Evolutionary conservation across 2,329 filamentous ascomycete genomes (phyloP).

Genomic region (Rosellinia necatrix): DNA sequence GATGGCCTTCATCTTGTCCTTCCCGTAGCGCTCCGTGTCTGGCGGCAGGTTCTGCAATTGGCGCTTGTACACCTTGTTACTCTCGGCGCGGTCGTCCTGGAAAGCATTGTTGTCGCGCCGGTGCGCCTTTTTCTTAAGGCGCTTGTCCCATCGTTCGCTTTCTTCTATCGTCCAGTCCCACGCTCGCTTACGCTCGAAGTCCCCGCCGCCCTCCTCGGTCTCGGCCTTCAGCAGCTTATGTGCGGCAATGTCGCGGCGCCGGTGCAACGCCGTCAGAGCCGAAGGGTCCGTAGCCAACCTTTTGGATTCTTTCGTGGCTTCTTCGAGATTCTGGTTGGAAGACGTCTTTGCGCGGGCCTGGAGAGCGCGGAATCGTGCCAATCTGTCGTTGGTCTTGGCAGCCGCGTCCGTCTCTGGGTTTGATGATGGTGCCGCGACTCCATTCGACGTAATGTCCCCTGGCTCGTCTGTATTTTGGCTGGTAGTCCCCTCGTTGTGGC

Average conservation of each 20-base stretch:
- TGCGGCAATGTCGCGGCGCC: slow-evolving; percentile 83
- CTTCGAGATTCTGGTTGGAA: slow-evolving; percentile 76
- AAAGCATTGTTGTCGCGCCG: slow-evolving; percentile 87
- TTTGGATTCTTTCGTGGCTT: slow-evolving; percentile 81
- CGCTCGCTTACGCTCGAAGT: slow-evolving; percentile 96
- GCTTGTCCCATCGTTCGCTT: slow-evolving; percentile 90
- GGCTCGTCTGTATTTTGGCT: slow-evolving; percentile 8
- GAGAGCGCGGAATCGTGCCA: slow-evolving; percentile 84
- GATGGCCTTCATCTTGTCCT: slow-evolving; percentile 82
- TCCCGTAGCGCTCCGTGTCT: slow-evolving; percentile 83
- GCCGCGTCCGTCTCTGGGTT: slow-evolving; percentile 26
- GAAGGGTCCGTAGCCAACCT: slow-evolving; percentile 77
- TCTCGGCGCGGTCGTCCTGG: slow-evolving; percentile 84
- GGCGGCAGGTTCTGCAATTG: slow-evolving; percentile 79
- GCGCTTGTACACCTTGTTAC: slow-evolving; percentile 90
- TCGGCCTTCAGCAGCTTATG: slow-evolving; percentile 95
- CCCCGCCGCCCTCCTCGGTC: slow-evolving; percentile 79
- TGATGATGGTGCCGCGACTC: slow-evolving; percentile 15
- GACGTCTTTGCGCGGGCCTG: slow-evolving; percentile 79
- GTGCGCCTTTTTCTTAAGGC: slow-evolving; percentile 81
- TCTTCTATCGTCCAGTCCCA: slow-evolving; percentile 99
- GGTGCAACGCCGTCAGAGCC: slow-evolving; percentile 76
- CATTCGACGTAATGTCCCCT: neutral
- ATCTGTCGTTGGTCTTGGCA: slow-evolving; percentile 64
- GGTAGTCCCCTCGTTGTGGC: slow-evolving; percentile 24